Base-by-base conservation (phyloP, 352 stramenopile species). In the Phytophthora colocasiae region DNA sequence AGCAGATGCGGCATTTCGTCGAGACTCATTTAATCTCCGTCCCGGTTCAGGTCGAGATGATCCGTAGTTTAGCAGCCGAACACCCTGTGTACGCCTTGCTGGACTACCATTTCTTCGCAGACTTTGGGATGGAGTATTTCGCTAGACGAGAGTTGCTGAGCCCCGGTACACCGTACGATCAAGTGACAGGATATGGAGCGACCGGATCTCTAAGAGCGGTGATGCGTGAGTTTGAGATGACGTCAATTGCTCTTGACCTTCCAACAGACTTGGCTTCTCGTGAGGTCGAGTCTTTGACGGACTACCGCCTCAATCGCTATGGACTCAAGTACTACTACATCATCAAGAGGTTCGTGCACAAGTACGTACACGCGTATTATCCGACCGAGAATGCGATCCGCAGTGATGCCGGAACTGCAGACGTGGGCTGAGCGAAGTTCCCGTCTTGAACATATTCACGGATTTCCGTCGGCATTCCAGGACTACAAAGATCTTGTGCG, bases 351-450 rank as follows among this genome's bases (percentile, higher is more conserved):
- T 88, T 88, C 53, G 74, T 85, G 7, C 22, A 12, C 5, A 43
- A 69, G n/a, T 83, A 81, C 22, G n/a, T 88, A 1, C 10, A 43
- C 15, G 60, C 58, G 1, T 88, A 81, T 53, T 86, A 85, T 48
- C 4, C 31, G 11, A 58, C 22, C 2, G 69, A 83, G 3, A 11
- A 60, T 2, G 52, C 52, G 3, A 43, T 84, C 15, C 51, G 6
- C 32, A 12, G 36, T 17, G 79, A 87, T 43, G 48, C n/a, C 50
- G 6, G 79, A 87, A 50, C 58, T 87, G 15, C 79, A 89, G 44
- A 77, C 62, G 15, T 89, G 77, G 77, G 72, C 77, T 0, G 17
- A 22, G 5, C 62, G 51, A 14, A 66, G 68, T 26, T 65, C 76
- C 4, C n/a, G 38, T 15, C 29, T 88, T 0, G 47, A 64, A 1